Base-by-base conservation (phyloP, 257 asterid genomes). In the Cordia subcordata region DNA sequence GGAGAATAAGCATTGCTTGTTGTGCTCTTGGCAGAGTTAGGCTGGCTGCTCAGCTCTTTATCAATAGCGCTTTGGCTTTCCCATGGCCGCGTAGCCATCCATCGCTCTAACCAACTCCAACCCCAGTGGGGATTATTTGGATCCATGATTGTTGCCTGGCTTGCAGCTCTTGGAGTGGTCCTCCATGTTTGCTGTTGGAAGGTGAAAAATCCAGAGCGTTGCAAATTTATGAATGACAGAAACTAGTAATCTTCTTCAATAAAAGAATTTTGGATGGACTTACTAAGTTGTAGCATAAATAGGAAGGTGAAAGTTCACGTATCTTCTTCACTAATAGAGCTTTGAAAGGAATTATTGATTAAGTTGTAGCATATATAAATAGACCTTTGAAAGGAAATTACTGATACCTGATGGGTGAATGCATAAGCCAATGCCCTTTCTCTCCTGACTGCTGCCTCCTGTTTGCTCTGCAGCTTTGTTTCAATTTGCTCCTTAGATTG, bases 371-470 rank as follows among this genome's bases (percentile, higher is more conserved):
- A n/a, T n/a, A n/a, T n/a, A n/a, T n/a, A n/a, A n/a, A n/a, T n/a
- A n/a, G n/a, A n/a, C n/a, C n/a, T n/a, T n/a, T n/a, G n/a, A n/a
- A n/a, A 27, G 4, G 6, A 3, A 3, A 27, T 27, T 27, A 6
- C 6, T 27, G 35, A 27, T 68, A 89, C 94, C 86, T 89, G 90
- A 67, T 86, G 94, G 11, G 92, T 68, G 65, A 79, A 69, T 13
- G 93, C 73, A 70, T 86, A 86, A 69, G 95, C 97, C 80, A 90
- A 66, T 18, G 97, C 85, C 40, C 94, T 83, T 58, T 92, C 99
- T 73, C 99, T 73, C 74, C 87, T 79, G 21, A 74, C 60, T 8
- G 96, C 85, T 52, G 95, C 96, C 53, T 87, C 93, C 60, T 76
- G 86, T 52, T 68, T 80, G 63, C 57, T 60, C 49, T 79, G 94